Evolutionary conservation across 1,284 basidiomycete species (phyloP).

Genomic region (Somion occarium): DNA sequence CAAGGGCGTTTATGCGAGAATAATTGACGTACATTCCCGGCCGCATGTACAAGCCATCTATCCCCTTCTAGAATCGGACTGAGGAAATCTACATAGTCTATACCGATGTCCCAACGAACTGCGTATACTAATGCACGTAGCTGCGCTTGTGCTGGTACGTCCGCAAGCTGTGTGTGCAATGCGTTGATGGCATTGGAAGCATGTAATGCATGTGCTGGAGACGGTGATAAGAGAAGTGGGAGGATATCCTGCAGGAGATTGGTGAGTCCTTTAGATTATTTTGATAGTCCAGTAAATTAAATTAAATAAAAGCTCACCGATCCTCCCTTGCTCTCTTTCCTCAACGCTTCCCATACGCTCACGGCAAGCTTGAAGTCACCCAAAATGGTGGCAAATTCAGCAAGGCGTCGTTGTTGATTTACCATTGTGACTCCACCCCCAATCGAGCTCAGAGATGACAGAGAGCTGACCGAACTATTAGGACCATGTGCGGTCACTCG

Average conservation of each 20-base stretch:
- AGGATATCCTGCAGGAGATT: slow-evolving; percentile 55
- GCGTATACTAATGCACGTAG: slow-evolving; percentile 60
- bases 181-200: slow-evolving; percentile 53
- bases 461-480: slow-evolving; percentile 30
- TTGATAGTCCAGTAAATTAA: not conserved
- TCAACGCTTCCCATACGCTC: slow-evolving; percentile 79
- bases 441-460: slow-evolving; percentile 25
- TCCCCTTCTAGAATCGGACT: slow-evolving; percentile 62
- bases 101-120: slow-evolving; percentile 70
- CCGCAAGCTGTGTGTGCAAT: slow-evolving; percentile 32
- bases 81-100: slow-evolving; percentile 53
- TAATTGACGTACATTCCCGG: slow-evolving; percentile 57
- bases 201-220: slow-evolving; percentile 53
- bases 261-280: not conserved
- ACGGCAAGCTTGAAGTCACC: slow-evolving; percentile 87
- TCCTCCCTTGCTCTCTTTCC: slow-evolving; percentile 77
- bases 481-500: slow-evolving; percentile 36
- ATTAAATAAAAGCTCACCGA: slow-evolving; percentile 45
- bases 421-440: slow-evolving; percentile 32
- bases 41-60: slow-evolving; percentile 77
- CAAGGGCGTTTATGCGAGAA: not conserved
- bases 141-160: slow-evolving; percentile 57
- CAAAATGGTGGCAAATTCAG: slow-evolving; percentile 92
- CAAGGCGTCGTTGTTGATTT: slow-evolving; percentile 79
- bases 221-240: slow-evolving; percentile 63